Evolutionary conservation across 257 asterid genomes (phyloP), one percentile per base, ranked within the genome.

Genomic region (Solanum habrochaites): DNA sequence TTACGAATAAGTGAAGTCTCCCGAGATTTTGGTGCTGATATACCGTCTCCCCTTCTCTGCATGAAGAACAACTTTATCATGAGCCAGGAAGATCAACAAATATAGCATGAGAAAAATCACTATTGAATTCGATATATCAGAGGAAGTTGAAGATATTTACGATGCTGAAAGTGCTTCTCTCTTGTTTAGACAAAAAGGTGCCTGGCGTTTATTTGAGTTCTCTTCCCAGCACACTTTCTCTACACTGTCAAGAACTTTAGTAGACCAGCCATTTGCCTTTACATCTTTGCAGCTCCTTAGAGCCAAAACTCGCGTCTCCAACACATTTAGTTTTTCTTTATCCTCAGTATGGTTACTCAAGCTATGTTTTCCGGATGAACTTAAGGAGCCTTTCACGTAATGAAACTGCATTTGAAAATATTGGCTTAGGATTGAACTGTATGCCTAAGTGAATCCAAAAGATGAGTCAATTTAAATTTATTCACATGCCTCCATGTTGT

Each of bases 181-280:
- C 93, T 93, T 94, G 94, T 90, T 91, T 72, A 97, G 92, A 91
- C 99, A 97, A 92, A 94, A 94, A 2, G 95, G 93, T 72, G 86
- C 87, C 56, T 43, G 87, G 69, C 16, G 69, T 80, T 85, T 72
- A 42, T 90, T 89, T 6, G 93, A 89, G 86, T 90, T 87, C 74
- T 82, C 92, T 58, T 89, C 90, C 98, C 98, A 97, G 91, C 99
- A 97, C 83, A 97, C 91, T 91, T 93, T 94, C 84, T 93, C 95
- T 70, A 87, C 88, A 86, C 91, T 91, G 16, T 86, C 92, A 64
- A 89, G 78, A 67, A 91, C 91, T 89, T 88, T 90, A 45, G 88
- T 84, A 11, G 91, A 92, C 99, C 99, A 97, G 43, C 98, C 96
- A 87, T 87, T 88, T 11, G 96, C 94, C 60, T 87, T 85, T 13